Evolutionary conservation across 441 rosid genomes (phyloP).

Genomic region (Syzygium malaccense): DNA sequence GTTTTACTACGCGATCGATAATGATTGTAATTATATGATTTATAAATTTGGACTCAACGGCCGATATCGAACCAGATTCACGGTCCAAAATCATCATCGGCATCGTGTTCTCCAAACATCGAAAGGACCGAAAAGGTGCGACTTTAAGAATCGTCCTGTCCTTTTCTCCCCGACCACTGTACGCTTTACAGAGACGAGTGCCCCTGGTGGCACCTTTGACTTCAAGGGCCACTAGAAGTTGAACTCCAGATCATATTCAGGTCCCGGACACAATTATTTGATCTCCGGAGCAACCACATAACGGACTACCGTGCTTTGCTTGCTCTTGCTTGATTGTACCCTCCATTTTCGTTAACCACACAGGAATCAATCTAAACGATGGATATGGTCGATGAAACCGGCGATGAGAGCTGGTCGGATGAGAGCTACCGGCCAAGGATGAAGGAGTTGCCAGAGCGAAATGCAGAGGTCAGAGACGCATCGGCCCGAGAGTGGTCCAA

Average conservation of each 20-base stretch:
- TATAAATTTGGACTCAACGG: too few species aligned
- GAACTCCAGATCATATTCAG: neutral
- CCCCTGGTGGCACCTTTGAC: neutral
- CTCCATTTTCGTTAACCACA: neutral
- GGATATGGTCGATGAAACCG: neutral
- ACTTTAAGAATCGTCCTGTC: neutral
- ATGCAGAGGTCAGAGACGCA: neutral
- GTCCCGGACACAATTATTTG: neutral
- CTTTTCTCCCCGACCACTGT: neutral
- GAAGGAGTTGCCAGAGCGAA: neutral
- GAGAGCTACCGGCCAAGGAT: neutral
- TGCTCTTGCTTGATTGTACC: neutral
- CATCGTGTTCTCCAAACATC: neutral
- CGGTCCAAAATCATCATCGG: neutral
- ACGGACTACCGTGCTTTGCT: neutral
- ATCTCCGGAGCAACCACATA: neutral
- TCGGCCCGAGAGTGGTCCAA: neutral
- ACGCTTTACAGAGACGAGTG: neutral
- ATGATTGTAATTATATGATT: too few species aligned
- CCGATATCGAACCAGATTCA: neutral
- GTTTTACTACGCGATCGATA: too few species aligned
- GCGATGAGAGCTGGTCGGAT: neutral
- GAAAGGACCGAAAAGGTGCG: neutral
- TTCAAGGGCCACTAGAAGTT: neutral
- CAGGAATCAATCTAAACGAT: neutral